Evolutionary conservation across 768 basidiomycete species (phyloP).

Genomic region (Pisolithus orientalis): DNA sequence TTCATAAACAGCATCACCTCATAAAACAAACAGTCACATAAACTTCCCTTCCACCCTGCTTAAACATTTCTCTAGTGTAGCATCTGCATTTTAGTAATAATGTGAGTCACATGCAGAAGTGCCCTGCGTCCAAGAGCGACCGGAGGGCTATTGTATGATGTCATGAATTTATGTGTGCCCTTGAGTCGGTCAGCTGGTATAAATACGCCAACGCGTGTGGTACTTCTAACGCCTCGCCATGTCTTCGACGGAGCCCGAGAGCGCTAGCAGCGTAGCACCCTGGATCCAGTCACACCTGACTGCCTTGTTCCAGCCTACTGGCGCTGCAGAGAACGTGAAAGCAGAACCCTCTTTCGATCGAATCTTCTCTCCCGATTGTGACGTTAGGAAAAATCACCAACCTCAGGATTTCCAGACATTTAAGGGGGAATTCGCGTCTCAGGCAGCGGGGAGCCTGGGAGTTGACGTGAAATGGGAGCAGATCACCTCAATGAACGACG

Average conservation of each 20-base stretch:
- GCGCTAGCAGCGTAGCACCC: constrained; percentile 2
- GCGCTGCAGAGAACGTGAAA: constrained; percentile 1
- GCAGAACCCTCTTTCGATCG: constrained; percentile 17
- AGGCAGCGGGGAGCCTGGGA: constrained; percentile 11
- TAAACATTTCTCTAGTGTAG: too few species aligned
- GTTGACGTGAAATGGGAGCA: constrained; percentile 31
- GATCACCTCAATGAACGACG: constrained; percentile 24
- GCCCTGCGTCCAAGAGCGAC: too few species aligned
- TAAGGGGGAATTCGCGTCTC: constrained; percentile 19
- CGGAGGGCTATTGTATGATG: too few species aligned
- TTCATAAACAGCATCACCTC: too few species aligned
- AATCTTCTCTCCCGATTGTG: constrained; percentile 27
- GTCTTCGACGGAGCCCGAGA: constrained; percentile 1
- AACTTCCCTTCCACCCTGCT: too few species aligned
- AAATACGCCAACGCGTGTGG: too few species aligned
- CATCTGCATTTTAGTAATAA: too few species aligned
- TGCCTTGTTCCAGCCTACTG: constrained; percentile 18
- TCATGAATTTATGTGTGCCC: too few species aligned
- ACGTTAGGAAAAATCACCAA: constrained; percentile 30
- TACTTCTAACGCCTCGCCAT: not conserved
- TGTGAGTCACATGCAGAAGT: too few species aligned
- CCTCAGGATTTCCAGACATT: constrained; percentile 18
- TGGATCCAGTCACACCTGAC: constrained; percentile 29
- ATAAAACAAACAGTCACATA: too few species aligned
- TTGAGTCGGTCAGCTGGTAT: too few species aligned